These are phyloP conservation scores for Aspergillus hortae DNA, from an alignment of 2,329 filamentous ascomycete species.

Conservation along the genomic window DNA sequence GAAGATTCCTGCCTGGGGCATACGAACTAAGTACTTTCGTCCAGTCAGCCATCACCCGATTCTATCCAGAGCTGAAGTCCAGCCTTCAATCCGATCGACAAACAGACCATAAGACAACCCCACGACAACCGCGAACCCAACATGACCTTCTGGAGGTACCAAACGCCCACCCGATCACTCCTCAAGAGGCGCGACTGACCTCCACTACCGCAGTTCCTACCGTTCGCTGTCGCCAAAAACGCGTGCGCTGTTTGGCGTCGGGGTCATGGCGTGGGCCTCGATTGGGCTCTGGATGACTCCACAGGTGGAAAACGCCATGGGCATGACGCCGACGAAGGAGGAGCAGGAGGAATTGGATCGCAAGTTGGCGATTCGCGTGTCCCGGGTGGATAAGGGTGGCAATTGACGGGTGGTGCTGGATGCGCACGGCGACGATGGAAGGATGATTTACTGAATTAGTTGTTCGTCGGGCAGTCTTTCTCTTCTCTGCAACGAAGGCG, in stretches of 20 bases:
- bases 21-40: neutral
- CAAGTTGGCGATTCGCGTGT: constrained; percentile 33
- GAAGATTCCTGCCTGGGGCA: neutral
- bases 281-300: constrained; percentile 72
- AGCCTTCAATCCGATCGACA: neutral
- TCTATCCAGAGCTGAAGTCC: neutral
- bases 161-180: neutral
- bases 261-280: constrained; percentile 71
- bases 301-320: constrained; percentile 67
- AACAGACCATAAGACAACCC: neutral
- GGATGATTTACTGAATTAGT: neutral
- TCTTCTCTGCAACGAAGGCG: neutral
- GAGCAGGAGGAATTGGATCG: constrained; percentile 65
- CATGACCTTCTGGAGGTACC: constrained; percentile 41
- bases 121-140: neutral
- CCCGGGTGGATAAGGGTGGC: constrained; percentile 28
- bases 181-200: neutral
- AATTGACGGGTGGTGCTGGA: constrained; percentile 9
- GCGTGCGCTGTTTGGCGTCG: constrained; percentile 67
- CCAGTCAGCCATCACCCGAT: neutral
- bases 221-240: constrained; percentile 67
- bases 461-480: neutral
- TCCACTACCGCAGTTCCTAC: constrained; percentile 55
- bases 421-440: neutral
- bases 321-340: constrained; percentile 67